phyloP scores from a whole-genome alignment of 371 early-diverging fungal genomes.

The Mucor mucedo region DNA sequence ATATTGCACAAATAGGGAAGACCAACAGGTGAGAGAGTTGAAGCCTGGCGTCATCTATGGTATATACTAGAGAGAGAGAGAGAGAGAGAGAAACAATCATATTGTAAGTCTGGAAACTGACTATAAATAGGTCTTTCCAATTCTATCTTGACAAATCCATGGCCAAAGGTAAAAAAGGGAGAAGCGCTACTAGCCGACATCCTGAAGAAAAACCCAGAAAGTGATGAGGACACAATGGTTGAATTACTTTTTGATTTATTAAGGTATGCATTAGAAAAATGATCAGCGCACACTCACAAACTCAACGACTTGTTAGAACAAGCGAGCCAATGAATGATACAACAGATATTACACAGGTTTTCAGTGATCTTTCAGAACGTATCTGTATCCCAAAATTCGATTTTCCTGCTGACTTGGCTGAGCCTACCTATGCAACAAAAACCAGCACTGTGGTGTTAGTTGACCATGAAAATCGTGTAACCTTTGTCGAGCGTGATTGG shows the following conservation, averaged over 20 bases:
- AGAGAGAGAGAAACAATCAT: background rate
- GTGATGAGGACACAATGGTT: constrained; percentile 38
- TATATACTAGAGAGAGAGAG: constrained; percentile 14
- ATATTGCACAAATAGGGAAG: constrained; percentile 50
- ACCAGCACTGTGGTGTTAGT: constrained; percentile 60
- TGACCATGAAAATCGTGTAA: constrained; percentile 46
- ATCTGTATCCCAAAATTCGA: constrained; percentile 44
- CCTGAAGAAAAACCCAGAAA: constrained; percentile 23
- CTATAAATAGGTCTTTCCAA: constrained; percentile 53
- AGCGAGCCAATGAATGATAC: constrained; percentile 26
- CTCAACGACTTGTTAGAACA: constrained; percentile 15
- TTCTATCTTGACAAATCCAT: constrained; percentile 50
- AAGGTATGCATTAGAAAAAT: constrained; percentile 27
- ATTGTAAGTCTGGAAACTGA: too few species aligned
- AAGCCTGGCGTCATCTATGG: constrained; percentile 41
- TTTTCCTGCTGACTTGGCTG: constrained; percentile 3
- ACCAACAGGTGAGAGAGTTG: constrained; percentile 25
- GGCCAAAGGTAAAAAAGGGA: constrained; percentile 60
- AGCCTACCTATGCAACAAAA: constrained; percentile 51
- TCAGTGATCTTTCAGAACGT: constrained; percentile 35
- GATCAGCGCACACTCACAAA: background rate
- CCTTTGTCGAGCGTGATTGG: constrained; percentile 51
- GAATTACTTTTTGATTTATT: constrained; percentile 53
- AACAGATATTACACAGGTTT: constrained; percentile 11
- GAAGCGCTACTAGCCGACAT: constrained; percentile 34